Evolutionary conservation across 2,329 filamentous ascomycete genomes (phyloP), one percentile per base, ranked within the genome.

Genomic region (Sporothrix luriei): DNA sequence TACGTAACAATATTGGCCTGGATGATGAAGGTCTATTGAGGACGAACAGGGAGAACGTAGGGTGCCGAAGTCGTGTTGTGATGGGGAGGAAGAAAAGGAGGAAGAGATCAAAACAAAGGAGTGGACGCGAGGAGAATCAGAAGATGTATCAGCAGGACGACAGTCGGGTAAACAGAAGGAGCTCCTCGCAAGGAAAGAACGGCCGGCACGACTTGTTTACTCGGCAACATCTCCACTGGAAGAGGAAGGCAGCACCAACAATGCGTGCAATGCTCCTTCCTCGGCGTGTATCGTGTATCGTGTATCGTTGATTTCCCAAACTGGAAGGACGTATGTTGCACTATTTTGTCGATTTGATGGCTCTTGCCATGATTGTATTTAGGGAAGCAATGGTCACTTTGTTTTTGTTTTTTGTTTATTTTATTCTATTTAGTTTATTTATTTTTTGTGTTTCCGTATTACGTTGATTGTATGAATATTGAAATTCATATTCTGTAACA

Each of bases 1-100:
- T 46, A n/a, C 11, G n/a, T 62, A 62, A 46, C 57, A 62, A 46
- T 61, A 62, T 26, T 46, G 57, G 57, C 21, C 46, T 13, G 21
- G 57, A 19, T 19, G 38, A 19, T 46, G 21, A 24, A 38, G 26
- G 5, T 26, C n/a, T 4, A 46, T 26, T 38, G 38, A 62, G 19
- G 21, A 26, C 13, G 57, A 43, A 11, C 13, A 62, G 19, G 10
- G 57, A 46, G 57, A 16, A 19, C 46, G 57, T 62, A 62, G 57
- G 57, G 19, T 62, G n/a, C 21, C 21, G 38, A 61, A 38, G 57
- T 13, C 38, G 38, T 46, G 38, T 19, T 46, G 57, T 46, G 29
- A 54, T 21, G 26, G 54, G 57, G 24, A 43, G 21, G 16, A 21
- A 46, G 14, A 14, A n/a, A 11, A 24, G 19, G 19, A n/a, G 14